These are phyloP conservation scores for Mrakia hoshinonis DNA, from an alignment of 768 basidiomycete genomes.

Conservation along the genomic window DNA sequence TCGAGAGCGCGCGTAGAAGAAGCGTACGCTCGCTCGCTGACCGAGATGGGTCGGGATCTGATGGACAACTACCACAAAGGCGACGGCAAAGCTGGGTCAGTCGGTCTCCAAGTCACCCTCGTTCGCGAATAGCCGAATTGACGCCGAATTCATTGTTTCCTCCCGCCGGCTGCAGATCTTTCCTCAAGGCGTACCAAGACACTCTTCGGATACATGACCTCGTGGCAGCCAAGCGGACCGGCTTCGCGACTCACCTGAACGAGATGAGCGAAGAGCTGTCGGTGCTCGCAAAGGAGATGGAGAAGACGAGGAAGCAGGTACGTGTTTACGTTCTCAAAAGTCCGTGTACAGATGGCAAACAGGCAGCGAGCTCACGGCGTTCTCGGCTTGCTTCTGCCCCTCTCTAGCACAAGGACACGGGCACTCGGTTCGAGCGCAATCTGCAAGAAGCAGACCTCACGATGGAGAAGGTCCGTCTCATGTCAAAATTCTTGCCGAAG, in stretches of 20 bases:
- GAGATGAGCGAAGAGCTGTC: conserved; percentile 96
- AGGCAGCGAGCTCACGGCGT: not conserved
- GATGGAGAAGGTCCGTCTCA: conserved; percentile 60
- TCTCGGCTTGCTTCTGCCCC: no score
- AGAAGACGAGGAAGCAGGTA: conserved; percentile 84
- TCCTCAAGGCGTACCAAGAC: conserved; percentile 76
- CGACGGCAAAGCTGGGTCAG: conserved; percentile 92
- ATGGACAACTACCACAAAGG: conserved; percentile 72
- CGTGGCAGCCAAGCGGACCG: conserved; percentile 78
- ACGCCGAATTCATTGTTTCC: conserved; percentile 32
- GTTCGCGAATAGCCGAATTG: conserved; percentile 26
- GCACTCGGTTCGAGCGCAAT: conserved; percentile 73
- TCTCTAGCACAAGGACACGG: conserved; percentile 90
- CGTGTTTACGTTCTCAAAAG: not conserved
- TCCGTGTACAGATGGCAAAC: not conserved
- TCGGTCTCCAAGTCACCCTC: conserved; percentile 29
- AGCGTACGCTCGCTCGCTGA: conserved; percentile 79
- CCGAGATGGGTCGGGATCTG: conserved; percentile 70
- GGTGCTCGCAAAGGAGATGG: conserved; percentile 78
- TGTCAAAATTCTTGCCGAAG: not conserved
- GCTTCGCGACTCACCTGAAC: conserved; percentile 74
- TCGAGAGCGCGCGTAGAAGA: conserved; percentile 88
- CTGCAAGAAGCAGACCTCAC: conserved; percentile 75
- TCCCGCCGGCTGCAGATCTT: conserved; percentile 46
- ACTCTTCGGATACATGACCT: conserved; percentile 80